phyloP scores from a whole-genome alignment of 2,329 filamentous ascomycete genomes.

The Aspergillus latus region DNA sequence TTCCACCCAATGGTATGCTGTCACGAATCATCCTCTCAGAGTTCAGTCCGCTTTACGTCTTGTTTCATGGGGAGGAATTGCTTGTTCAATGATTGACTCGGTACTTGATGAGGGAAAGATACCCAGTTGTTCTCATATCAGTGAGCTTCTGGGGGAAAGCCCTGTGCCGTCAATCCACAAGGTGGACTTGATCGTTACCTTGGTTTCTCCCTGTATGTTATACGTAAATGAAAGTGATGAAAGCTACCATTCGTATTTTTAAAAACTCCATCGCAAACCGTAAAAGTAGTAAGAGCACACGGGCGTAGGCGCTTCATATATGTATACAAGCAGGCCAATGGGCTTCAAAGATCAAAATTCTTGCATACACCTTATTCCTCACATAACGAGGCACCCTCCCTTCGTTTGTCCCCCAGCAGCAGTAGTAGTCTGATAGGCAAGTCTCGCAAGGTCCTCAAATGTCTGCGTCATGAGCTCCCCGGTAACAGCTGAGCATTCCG shows the following conservation, averaged over 20 bases:
- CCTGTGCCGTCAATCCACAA: slow-evolving; percentile 79
- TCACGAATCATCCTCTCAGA: slow-evolving; percentile 19
- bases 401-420: slow-evolving; percentile 52
- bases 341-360: slow-evolving; percentile 13
- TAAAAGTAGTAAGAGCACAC: background rate
- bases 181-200: slow-evolving; percentile 88
- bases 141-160: slow-evolving; percentile 78
- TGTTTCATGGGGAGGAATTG: slow-evolving; percentile 39
- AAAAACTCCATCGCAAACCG: background rate
- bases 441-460: slow-evolving; percentile 60
- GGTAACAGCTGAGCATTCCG: slow-evolving; percentile 62
- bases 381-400: slow-evolving; percentile 46
- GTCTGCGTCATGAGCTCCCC: slow-evolving; percentile 61
- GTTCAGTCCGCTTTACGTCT: slow-evolving; percentile 29
- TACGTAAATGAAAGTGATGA: slow-evolving; percentile 39
- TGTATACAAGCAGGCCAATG: background rate
- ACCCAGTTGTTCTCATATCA: slow-evolving; percentile 58
- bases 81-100: slow-evolving; percentile 57
- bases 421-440: slow-evolving; percentile 59
- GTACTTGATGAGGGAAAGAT: slow-evolving; percentile 99
- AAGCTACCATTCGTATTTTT: slow-evolving; percentile 28
- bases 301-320: background rate
- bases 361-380: background rate
- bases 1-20: slow-evolving; percentile 24
- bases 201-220: slow-evolving; percentile 47